phyloP scores from a whole-genome alignment of 345 rosid species.

The Leavenworthia alabamica region DNA sequence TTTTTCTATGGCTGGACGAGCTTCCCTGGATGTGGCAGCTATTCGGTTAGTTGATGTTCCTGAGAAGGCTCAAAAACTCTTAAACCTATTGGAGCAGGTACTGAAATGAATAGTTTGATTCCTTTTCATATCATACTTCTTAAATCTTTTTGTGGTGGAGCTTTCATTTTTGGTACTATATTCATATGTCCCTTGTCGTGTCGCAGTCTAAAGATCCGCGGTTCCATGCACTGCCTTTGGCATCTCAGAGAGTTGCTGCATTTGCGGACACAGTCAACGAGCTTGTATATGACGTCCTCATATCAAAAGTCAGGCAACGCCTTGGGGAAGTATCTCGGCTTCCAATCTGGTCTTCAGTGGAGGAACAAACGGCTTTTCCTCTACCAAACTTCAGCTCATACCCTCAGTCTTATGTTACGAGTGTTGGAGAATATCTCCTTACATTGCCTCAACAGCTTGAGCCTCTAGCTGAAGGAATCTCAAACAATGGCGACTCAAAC shows the following conservation, averaged over 20 bases:
- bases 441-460: slow-evolving; percentile 97
- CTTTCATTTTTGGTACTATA: not conserved
- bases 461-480: slow-evolving; percentile 95
- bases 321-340: slow-evolving; percentile 71
- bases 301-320: slow-evolving; percentile 93
- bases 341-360: slow-evolving; percentile 84
- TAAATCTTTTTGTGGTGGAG: not conserved
- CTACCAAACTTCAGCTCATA: slow-evolving; percentile 94
- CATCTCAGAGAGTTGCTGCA: slow-evolving; percentile 83
- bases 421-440: slow-evolving; percentile 94
- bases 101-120: not conserved
- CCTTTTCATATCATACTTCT: not conserved
- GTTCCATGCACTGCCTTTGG: slow-evolving; percentile 85
- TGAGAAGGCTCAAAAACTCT: slow-evolving; percentile 74
- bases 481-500: slow-evolving; percentile 57
- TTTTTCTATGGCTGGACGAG: slow-evolving; percentile 57
- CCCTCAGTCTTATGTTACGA: slow-evolving; percentile 84
- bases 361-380: slow-evolving; percentile 72
- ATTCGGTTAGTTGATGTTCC: slow-evolving; percentile 78
- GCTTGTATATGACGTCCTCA: slow-evolving; percentile 86
- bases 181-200: not conserved
- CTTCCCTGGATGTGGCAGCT: slow-evolving; percentile 86
- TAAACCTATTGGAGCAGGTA: slow-evolving; percentile 91
- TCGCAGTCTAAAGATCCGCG: slow-evolving; percentile 96
- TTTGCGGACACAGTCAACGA: slow-evolving; percentile 85